A percentile compares a stretch with the other conserved stretches of the same genome.
Evolutionary conservation across 78 protist genomes (phyloP).

Genomic region (Dictyostelium citrinum): DNA sequence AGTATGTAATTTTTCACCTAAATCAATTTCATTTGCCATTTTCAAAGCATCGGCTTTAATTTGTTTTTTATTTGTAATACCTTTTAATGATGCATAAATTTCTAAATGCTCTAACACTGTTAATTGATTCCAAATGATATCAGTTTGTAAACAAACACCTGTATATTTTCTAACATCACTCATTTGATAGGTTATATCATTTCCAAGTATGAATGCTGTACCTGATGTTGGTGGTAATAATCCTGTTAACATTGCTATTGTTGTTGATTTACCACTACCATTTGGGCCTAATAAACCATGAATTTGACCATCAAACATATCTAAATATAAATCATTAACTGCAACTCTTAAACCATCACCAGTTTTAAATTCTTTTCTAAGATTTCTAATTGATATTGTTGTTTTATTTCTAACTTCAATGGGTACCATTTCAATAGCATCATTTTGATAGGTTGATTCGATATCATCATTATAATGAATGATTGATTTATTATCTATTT

Average conservation of each 20-base stretch:
- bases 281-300: conserved; percentile 83
- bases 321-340: conserved; percentile 39
- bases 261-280: conserved; percentile 90
- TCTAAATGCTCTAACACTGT: conserved; percentile 73
- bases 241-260: conserved; percentile 90
- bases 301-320: conserved; percentile 41
- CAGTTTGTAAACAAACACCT: conserved; percentile 85
- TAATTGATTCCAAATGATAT: conserved; percentile 50
- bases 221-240: conserved; percentile 50
- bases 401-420: neutral
- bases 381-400: conserved; percentile 26
- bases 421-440: conserved; percentile 18
- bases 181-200: conserved; percentile 27
- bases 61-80: neutral
- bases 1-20: conserved; percentile 35
- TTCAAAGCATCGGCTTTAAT: conserved; percentile 10
- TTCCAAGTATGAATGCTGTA: conserved; percentile 33
- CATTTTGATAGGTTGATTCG: neutral
- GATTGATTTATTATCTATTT: neutral
- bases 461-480: neutral
- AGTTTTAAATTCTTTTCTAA: conserved; percentile 48
- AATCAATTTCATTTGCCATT: conserved; percentile 48
- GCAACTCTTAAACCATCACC: conserved; percentile 67
- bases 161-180: neutral
- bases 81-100: conserved; percentile 70